Conservation (phyloP, 2,329 filamentous ascomycete species). For the Fusarium oxysporum region DNA sequence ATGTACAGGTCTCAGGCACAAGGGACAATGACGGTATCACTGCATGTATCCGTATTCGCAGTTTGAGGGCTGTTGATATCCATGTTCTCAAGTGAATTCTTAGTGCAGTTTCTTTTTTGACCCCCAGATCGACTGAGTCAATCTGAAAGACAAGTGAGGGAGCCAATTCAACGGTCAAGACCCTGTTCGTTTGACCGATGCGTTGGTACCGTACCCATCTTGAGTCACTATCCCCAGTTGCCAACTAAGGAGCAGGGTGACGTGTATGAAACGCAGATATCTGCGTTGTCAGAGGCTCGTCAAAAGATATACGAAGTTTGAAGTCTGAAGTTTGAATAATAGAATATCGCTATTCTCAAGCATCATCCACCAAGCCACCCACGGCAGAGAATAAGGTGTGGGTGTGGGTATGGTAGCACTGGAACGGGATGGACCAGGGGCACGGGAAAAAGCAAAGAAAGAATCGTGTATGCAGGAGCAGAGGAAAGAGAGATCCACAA, state of each 20-base stretch:
- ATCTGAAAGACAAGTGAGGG: constrained; percentile 22
- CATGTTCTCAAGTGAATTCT: background rate
- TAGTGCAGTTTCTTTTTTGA: constrained; percentile 1
- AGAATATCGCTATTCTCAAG: background rate
- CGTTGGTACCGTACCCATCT: constrained; percentile 2
- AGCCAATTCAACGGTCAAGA: constrained; percentile 7
- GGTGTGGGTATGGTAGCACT: constrained; percentile 39
- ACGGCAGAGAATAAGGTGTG: constrained; percentile 1
- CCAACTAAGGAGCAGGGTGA: constrained; percentile 26
- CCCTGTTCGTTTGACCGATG: background rate
- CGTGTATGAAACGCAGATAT: constrained; percentile 26
- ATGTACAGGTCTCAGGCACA: background rate
- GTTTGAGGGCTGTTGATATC: background rate
- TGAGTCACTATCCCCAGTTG: background rate
- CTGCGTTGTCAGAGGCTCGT: constrained; percentile 16
- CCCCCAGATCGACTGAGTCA: constrained; percentile 3
- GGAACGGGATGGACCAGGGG: constrained; percentile 34
- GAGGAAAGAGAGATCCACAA: constrained; percentile 33
- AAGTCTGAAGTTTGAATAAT: background rate
- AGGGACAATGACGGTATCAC: background rate
- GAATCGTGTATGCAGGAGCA: constrained; percentile 42
- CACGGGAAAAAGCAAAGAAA: constrained; percentile 41
- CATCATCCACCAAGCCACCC: background rate
- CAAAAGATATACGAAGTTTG: constrained; percentile 2
- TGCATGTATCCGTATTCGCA: background rate